These are phyloP conservation scores for Purshia tridentata DNA, from an alignment of 306 rosid species.

Conservation along the genomic window DNA sequence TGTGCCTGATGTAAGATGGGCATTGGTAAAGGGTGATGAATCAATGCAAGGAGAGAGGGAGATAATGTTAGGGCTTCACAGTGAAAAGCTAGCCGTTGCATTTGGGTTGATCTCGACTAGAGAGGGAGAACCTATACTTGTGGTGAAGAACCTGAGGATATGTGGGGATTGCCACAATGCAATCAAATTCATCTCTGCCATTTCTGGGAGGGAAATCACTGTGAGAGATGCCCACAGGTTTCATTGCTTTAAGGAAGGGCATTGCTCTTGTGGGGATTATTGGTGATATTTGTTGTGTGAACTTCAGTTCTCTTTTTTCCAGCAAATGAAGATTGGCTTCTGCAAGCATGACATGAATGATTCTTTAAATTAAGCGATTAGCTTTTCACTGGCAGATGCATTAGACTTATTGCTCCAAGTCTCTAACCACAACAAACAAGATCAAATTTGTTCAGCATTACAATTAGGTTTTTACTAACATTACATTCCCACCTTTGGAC, in stretches of 20 bases:
- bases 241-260: constrained; percentile 73
- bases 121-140: constrained; percentile 66
- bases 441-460: background rate
- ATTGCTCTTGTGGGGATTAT: constrained; percentile 78
- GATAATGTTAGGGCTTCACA: constrained; percentile 56
- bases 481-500: background rate
- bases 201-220: constrained; percentile 68
- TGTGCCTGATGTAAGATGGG: constrained; percentile 61
- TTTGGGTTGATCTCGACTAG: constrained; percentile 61
- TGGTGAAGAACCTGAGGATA: constrained; percentile 76
- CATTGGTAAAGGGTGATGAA: constrained; percentile 57
- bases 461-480: background rate
- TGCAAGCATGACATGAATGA: background rate
- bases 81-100: constrained; percentile 78
- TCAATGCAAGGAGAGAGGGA: constrained; percentile 60
- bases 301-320: background rate
- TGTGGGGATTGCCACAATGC: constrained; percentile 90
- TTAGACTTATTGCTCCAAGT: background rate
- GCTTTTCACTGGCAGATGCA: background rate
- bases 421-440: background rate
- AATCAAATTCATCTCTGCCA: constrained; percentile 61
- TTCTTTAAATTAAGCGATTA: background rate
- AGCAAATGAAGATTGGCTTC: background rate
- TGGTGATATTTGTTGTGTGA: constrained; percentile 39
- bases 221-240: constrained; percentile 76